These are phyloP conservation scores for Encephalitozoon romaleae DNA, from an alignment of 371 early-diverging fungal genomes.

Conservation along the genomic window DNA sequence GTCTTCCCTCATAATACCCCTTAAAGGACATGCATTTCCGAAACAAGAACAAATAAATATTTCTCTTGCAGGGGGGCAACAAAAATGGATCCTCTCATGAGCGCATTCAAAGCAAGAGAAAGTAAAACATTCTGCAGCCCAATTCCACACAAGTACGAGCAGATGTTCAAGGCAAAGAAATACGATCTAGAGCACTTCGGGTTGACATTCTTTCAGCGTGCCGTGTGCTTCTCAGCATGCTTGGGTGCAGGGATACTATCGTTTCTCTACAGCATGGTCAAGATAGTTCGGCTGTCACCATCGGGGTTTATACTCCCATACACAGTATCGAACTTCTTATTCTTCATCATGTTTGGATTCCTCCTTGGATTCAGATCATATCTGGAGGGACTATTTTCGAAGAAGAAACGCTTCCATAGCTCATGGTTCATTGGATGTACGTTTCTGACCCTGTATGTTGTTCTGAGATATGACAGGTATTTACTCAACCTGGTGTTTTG, in stretches of 20 bases:
- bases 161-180: constrained; percentile 42
- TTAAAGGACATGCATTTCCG: constrained; percentile 11
- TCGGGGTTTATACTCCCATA: constrained; percentile 55
- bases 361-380: constrained; percentile 56
- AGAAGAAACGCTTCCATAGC: constrained; percentile 46
- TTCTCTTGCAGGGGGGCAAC: constrained; percentile 1
- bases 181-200: constrained; percentile 53
- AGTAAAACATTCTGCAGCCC: constrained; percentile 4
- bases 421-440: constrained; percentile 42
- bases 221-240: constrained; percentile 42
- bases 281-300: constrained; percentile 39
- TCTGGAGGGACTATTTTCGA: constrained; percentile 41
- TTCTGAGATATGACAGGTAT: constrained; percentile 24
- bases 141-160: constrained; percentile 30
- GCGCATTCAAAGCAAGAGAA: constrained; percentile 38
- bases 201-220: constrained; percentile 48
- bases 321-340: constrained; percentile 53
- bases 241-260: constrained; percentile 36
- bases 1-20: not conserved
- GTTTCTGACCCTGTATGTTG: constrained; percentile 42
- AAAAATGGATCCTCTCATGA: constrained; percentile 46
- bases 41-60: constrained; percentile 14
- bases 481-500: constrained; percentile 29
- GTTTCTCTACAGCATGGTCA: constrained; percentile 46
- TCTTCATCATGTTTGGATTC: constrained; percentile 59